A percentile compares a stretch with the other conserved stretches of the same genome.
Evolutionary conservation across 345 rosid species (phyloP).

Genomic region (Lepidium aucheri): DNA sequence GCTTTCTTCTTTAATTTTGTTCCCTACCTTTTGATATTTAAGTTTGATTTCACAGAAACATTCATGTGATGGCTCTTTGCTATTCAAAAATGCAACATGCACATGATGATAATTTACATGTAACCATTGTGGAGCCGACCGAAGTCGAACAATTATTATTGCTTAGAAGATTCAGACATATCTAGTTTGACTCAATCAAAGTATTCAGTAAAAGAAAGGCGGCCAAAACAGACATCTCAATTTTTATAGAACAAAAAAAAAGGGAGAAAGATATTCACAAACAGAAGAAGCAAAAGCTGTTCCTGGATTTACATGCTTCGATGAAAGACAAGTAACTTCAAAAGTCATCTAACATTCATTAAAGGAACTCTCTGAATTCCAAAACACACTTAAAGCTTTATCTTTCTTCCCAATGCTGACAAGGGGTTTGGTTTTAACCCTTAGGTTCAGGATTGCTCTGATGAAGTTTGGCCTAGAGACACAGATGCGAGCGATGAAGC

Average conservation of each 20-base stretch:
- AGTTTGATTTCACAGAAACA: neutral
- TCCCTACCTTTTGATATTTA: neutral
- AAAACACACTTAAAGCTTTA: slow-evolving; percentile 10
- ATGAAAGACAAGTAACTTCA: slow-evolving; percentile 10
- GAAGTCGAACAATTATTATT: neutral
- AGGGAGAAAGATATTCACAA: slow-evolving; percentile 9
- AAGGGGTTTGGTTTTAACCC: neutral
- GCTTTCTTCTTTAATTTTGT: neutral
- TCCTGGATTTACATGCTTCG: slow-evolving; percentile 21
- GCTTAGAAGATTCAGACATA: neutral
- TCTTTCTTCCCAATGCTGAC: slow-evolving; percentile 16
- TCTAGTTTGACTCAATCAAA: neutral
- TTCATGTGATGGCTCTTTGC: neutral
- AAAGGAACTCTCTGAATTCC: slow-evolving; percentile 4
- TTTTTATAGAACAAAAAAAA: neutral
- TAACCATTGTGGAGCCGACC: neutral
- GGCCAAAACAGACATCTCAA: slow-evolving; percentile 16
- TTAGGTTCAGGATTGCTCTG: slow-evolving; percentile 42
- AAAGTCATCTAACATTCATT: slow-evolving; percentile 14
- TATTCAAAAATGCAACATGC: neutral
- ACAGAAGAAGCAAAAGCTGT: slow-evolving; percentile 23
- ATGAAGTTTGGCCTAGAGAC: slow-evolving; percentile 66
- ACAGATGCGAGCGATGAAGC: slow-evolving; percentile 90
- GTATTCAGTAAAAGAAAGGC: slow-evolving; percentile 2
- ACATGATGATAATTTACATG: neutral